Base-by-base conservation (phyloP, 2,329 filamentous ascomycete species). In the Allantophomopsis cytisporea region DNA sequence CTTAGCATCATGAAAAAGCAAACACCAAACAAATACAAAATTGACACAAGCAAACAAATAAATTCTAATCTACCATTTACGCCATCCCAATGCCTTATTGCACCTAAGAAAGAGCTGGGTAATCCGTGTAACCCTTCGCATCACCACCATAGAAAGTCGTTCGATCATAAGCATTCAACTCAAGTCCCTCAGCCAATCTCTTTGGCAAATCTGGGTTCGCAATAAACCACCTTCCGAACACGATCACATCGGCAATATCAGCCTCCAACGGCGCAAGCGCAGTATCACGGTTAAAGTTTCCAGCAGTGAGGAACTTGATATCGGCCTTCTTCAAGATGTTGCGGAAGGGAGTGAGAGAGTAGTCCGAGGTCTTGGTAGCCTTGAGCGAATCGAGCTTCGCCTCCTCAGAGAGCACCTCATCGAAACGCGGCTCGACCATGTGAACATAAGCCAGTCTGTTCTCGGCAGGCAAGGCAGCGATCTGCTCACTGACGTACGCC, bases 371-470 rank as follows among this genome's bases (percentile, higher is more conserved):
- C 60, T 7, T 61, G 50, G 13, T 38, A 5, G 59, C 61, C 12
- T 52, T 35, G 4, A 73, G 57, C 41, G 69, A 65, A 12, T 52
- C 47, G 18, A 69, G 60, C 47, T 73, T 72, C 41, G 69, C 64
- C 10, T 54, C 46, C n/a, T 58, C 54, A 14, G 59, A 64, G 44
- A 68, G 62, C 36, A 71, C 61, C 50, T 71, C 67, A 38, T 72
- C 68, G 46, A 60, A 71, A 12, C 69, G 57, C 45, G 69, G 67
- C 49, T 73, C 69, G 37, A 73, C 59, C 31, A 73, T 66, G 52
- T 62, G 67, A 11, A 73, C 61, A 40, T 73, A 73, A 2, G 64
- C 64, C n/a, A 73, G 50, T 4, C 52, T 46, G 16, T 55, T 45
- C 10, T 51, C 42, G 23, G 54, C 45, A 3, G 54, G 47, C 7